Conservation (phyloP, 2,329 filamentous ascomycete species). For the Ceratocystis cacaofunesta region DNA sequence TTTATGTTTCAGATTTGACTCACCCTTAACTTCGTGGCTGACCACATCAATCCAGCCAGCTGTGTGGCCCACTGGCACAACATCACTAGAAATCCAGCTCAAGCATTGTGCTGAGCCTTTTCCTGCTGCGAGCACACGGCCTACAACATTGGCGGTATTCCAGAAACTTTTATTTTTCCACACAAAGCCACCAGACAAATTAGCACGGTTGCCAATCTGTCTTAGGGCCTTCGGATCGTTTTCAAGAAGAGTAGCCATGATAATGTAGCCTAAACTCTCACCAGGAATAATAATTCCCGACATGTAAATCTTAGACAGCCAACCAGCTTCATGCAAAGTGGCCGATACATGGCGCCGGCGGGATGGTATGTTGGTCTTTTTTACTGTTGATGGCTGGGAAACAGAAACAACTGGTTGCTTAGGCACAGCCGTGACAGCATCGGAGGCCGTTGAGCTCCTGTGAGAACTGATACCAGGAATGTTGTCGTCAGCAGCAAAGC, state of each 20-base stretch:
- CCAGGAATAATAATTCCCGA: conserved; percentile 51
- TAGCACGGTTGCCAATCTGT: conserved; percentile 45
- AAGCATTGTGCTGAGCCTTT: conserved; percentile 49
- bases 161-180: conserved; percentile 52
- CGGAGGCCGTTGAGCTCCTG: background rate
- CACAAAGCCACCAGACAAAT: conserved; percentile 49
- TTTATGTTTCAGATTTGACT: conserved; percentile 19
- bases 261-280: conserved; percentile 45
- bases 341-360: conserved; percentile 41
- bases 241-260: conserved; percentile 52
- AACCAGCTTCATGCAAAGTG: conserved; percentile 43
- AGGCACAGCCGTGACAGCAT: background rate
- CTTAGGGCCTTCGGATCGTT: conserved; percentile 45
- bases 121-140: conserved; percentile 48
- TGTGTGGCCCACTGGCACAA: conserved; percentile 35
- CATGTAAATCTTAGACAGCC: conserved; percentile 53
- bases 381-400: background rate
- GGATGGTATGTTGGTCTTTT: conserved; percentile 21
- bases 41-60: conserved; percentile 48
- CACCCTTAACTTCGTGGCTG: conserved; percentile 38
- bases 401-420: conserved; percentile 1
- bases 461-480: background rate
- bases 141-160: conserved; percentile 52
- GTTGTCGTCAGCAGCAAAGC: conserved; percentile 18
- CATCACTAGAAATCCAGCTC: conserved; percentile 52